Evolutionary conservation across 352 stramenopile species (phyloP).

Genomic region (Phytophthora macrochlamydospora): DNA sequence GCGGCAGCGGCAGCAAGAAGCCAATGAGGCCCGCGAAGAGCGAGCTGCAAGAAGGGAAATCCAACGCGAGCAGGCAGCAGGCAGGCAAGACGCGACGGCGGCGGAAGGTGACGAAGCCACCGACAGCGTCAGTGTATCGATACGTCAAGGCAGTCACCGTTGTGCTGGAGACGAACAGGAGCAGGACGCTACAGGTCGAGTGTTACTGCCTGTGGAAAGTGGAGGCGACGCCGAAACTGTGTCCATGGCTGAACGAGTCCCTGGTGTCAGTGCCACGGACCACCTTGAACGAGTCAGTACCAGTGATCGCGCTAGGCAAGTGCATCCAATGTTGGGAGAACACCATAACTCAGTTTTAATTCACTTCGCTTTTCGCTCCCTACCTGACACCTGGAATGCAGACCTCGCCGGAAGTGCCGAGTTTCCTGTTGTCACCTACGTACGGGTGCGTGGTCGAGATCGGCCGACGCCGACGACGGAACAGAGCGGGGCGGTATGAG

Average conservation of each 20-base stretch:
- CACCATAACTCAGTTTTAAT: not conserved
- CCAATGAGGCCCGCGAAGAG: not conserved
- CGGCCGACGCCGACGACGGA: not conserved
- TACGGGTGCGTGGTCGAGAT: not conserved
- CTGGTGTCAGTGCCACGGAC: too few relatives aligned
- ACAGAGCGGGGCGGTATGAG: not conserved
- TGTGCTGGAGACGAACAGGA: too few relatives aligned
- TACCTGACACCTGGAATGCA: too few relatives aligned
- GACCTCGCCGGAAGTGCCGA: not conserved
- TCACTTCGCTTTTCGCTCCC: too few relatives aligned
- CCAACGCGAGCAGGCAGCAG: not conserved
- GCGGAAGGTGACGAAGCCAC: not conserved
- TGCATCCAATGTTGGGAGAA: not conserved
- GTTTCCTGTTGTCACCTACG: not conserved
- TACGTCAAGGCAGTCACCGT: too few relatives aligned
- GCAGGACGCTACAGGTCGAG: too few relatives aligned
- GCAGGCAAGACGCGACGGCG: not conserved
- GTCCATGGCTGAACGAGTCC: too few relatives aligned
- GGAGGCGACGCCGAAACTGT: too few relatives aligned
- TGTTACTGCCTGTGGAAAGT: too few relatives aligned
- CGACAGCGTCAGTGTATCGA: not conserved
- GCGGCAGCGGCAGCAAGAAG: not conserved
- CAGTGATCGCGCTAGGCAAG: too few relatives aligned
- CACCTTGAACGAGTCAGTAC: too few relatives aligned
- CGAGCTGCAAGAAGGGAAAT: not conserved